Conservation (phyloP, 345 rosid species). For the Rhizophora mangle region DNA sequence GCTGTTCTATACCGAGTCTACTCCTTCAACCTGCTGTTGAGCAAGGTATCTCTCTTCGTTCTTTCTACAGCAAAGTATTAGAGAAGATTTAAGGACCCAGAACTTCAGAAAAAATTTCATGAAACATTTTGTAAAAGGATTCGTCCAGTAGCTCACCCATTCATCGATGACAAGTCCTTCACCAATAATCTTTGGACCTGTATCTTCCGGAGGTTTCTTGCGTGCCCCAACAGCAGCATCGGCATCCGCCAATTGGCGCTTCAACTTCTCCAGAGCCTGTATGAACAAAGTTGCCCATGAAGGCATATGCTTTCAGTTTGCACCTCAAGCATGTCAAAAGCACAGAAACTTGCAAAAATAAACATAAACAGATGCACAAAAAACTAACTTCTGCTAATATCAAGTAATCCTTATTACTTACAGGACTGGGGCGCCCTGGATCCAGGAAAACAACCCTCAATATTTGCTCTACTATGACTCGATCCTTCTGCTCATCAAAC, state of each 20-base stretch:
- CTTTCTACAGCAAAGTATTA: constrained; percentile 49
- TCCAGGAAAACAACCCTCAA: constrained; percentile 81
- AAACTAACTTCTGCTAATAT: background rate
- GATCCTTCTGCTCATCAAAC: constrained; percentile 97
- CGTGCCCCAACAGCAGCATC: constrained; percentile 81
- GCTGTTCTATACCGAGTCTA: constrained; percentile 54
- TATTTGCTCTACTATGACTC: constrained; percentile 68
- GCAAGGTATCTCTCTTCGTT: constrained; percentile 95
- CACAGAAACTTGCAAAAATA: background rate
- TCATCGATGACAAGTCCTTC: constrained; percentile 99
- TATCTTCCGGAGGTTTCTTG: constrained; percentile 78
- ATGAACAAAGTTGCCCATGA: background rate
- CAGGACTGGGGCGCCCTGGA: constrained; percentile 75
- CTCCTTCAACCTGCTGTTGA: constrained; percentile 75
- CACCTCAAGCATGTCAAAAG: background rate
- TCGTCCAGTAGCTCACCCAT: constrained; percentile 60
- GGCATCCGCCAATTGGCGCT: constrained; percentile 82
- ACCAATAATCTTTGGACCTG: constrained; percentile 79
- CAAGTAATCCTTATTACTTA: constrained; percentile 33
- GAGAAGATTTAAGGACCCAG: background rate
- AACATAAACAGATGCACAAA: background rate
- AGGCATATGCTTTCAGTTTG: background rate
- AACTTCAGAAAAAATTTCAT: background rate
- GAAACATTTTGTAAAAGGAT: background rate
- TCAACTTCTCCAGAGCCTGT: constrained; percentile 76